Conservation (phyloP, 1,284 basidiomycete species). For the Schizophyllum commune region DNA sequence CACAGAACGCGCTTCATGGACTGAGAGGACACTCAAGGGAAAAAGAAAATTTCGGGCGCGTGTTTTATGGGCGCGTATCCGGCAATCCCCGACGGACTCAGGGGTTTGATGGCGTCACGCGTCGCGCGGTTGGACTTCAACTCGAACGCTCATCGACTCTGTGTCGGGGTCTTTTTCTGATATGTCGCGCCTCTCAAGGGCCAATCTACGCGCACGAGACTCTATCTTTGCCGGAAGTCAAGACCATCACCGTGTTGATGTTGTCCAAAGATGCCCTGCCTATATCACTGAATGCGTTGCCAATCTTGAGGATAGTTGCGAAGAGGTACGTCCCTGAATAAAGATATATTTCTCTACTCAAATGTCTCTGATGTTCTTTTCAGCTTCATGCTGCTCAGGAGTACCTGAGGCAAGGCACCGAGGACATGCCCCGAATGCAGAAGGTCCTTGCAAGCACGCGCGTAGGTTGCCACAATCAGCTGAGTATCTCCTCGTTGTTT, state of each 20-base stretch:
- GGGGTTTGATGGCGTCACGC: neutral
- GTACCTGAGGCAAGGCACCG: conserved; percentile 60
- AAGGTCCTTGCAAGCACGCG: conserved; percentile 44
- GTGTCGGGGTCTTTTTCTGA: neutral
- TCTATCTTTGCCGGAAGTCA: conserved; percentile 59
- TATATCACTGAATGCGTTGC: conserved; percentile 64
- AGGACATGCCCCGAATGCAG: conserved; percentile 60
- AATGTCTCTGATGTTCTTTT: neutral
- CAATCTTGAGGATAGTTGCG: conserved; percentile 68
- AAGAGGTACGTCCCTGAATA: conserved; percentile 38
- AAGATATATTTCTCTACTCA: neutral
- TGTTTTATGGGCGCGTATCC: neutral
- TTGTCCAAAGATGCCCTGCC: conserved; percentile 55
- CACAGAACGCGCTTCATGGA: conserved; percentile 24
- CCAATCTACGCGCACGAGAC: conserved; percentile 51
- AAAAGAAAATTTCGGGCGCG: conserved; percentile 7
- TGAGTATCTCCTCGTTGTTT: neutral
- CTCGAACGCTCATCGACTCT: neutral
- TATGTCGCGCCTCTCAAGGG: conserved; percentile 48
- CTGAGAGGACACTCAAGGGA: conserved; percentile 24
- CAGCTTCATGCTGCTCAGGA: conserved; percentile 62
- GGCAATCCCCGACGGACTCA: neutral
- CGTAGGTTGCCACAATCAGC: neutral
- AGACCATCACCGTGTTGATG: conserved; percentile 52
- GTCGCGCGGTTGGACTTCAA: neutral